Percentiles rank a stretch among this genome's conserved stretches.
These are phyloP conservation scores for Lindgomyces ingoldianus DNA, from an alignment of 495 filamentous ascomycete genomes.

Conservation along the genomic window DNA sequence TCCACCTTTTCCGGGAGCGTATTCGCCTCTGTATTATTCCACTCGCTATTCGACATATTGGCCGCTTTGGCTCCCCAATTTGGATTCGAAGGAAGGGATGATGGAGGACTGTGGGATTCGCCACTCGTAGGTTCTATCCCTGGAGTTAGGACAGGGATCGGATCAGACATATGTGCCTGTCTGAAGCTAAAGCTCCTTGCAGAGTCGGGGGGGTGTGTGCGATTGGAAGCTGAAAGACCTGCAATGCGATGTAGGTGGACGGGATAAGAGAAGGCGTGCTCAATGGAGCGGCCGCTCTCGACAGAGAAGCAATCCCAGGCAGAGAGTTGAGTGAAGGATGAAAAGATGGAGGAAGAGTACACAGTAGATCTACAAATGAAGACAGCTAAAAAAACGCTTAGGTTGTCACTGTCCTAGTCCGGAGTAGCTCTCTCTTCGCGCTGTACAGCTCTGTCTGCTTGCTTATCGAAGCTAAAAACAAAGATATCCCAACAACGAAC, in stretches of 20 bases:
- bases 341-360: too few relatives aligned
- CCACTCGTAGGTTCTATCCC: constrained; percentile 29
- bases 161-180: constrained; percentile 16
- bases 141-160: constrained; percentile 22
- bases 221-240: too few relatives aligned
- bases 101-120: constrained; percentile 17
- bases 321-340: too few relatives aligned
- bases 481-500: too few relatives aligned
- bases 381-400: too few relatives aligned
- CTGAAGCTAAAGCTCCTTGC: constrained; percentile 1
- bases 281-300: too few relatives aligned
- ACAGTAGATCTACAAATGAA: too few relatives aligned
- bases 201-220: neutral
- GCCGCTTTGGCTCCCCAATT: constrained; percentile 3
- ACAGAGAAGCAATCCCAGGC: too few relatives aligned
- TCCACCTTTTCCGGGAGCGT: constrained; percentile 39
- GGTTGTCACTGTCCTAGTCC: too few relatives aligned
- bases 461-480: too few relatives aligned
- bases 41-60: constrained; percentile 18
- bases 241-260: neutral
- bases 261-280: neutral
- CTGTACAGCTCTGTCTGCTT: too few relatives aligned
- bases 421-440: too few relatives aligned
- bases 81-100: neutral
- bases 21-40: constrained; percentile 43